Conservation (phyloP, 108 stramenopile species). For the Fragilaria radians region DNA sequence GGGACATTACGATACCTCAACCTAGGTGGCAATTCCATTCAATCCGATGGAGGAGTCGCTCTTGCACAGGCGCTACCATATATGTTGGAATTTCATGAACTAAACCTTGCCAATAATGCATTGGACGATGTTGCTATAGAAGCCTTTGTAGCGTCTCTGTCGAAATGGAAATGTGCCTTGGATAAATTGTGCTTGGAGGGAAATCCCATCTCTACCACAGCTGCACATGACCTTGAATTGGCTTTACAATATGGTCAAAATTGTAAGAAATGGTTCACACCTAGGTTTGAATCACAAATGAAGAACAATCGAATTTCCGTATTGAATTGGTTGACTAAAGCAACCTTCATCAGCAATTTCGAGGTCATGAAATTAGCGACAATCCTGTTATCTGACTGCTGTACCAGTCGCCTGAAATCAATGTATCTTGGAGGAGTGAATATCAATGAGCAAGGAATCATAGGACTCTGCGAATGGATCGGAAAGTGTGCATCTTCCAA, state of each 20-base stretch:
- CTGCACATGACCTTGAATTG: slow-evolving; percentile 9
- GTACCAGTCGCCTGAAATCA: neutral
- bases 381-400: neutral
- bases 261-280: slow-evolving; percentile 24
- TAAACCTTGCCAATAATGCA: slow-evolving; percentile 26
- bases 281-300: neutral
- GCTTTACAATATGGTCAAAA: slow-evolving; percentile 17
- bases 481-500: neutral
- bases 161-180: slow-evolving; percentile 12
- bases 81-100: slow-evolving; percentile 16
- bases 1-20: slow-evolving; percentile 25
- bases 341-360: slow-evolving; percentile 9
- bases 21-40: slow-evolving; percentile 31
- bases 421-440: neutral
- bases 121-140: slow-evolving; percentile 22
- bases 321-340: slow-evolving; percentile 14
- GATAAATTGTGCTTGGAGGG: slow-evolving; percentile 24
- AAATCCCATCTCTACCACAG: slow-evolving; percentile 30
- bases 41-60: slow-evolving; percentile 22
- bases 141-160: slow-evolving; percentile 14
- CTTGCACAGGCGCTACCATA: slow-evolving; percentile 25
- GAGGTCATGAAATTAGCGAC: slow-evolving; percentile 3
- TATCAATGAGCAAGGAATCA: slow-evolving; percentile 1
- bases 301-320: slow-evolving; percentile 1
- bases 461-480: slow-evolving; percentile 1